Conservation (phyloP, 2,329 filamentous ascomycete genomes). For the Alternaria sp. region DNA sequence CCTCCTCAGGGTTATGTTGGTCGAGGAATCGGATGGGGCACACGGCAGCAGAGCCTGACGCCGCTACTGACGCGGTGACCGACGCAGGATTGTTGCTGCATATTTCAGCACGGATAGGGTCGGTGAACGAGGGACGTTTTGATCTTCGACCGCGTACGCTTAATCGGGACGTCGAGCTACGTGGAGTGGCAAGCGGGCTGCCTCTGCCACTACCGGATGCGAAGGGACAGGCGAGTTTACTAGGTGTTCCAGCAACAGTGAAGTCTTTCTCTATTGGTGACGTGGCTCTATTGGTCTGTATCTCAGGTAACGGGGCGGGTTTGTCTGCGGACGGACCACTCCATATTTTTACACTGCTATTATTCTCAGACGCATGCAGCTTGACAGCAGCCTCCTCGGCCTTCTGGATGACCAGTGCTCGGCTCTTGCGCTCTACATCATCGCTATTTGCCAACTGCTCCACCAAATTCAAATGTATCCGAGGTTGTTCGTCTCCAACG, state of each 20-base stretch:
- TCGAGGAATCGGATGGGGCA: constrained; percentile 94
- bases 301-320: constrained; percentile 30
- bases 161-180: constrained; percentile 50
- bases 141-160: constrained; percentile 49
- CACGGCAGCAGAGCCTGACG: constrained; percentile 61
- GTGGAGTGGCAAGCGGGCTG: constrained; percentile 53
- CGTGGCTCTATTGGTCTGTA: constrained; percentile 48
- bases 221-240: constrained; percentile 83
- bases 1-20: constrained; percentile 90
- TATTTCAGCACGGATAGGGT: constrained; percentile 54
- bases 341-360: constrained; percentile 52
- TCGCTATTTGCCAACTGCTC: constrained; percentile 47
- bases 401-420: constrained; percentile 45
- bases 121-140: constrained; percentile 53
- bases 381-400: constrained; percentile 44
- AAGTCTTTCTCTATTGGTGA: constrained; percentile 82
- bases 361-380: constrained; percentile 32
- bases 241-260: constrained; percentile 82
- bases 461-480: constrained; percentile 41
- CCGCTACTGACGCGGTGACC: constrained; percentile 55
- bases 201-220: constrained; percentile 59
- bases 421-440: constrained; percentile 44
- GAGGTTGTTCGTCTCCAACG: constrained; percentile 39
- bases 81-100: constrained; percentile 55
- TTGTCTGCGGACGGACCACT: constrained; percentile 49